phyloP scores from a whole-genome alignment of 2,329 filamentous ascomycete species.

The Claviceps pazoutovae region DNA sequence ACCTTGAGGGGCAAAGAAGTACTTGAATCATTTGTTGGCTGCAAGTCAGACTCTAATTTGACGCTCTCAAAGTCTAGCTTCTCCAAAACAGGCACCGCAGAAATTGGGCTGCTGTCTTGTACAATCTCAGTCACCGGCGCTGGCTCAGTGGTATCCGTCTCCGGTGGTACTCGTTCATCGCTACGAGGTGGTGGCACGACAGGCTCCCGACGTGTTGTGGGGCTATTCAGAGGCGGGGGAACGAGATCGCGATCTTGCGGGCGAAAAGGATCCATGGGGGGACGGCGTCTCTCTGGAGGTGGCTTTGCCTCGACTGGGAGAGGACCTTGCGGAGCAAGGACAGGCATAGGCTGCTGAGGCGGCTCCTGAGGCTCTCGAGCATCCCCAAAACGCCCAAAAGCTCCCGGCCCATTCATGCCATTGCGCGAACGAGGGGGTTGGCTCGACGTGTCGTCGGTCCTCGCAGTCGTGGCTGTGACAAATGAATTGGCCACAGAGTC shows the following conservation, averaged over 20 bases:
- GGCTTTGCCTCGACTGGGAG: slow-evolving; percentile 24
- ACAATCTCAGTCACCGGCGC: not conserved
- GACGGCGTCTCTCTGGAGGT: slow-evolving; percentile 49
- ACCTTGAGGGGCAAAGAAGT: slow-evolving; percentile 14
- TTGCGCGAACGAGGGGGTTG: slow-evolving; percentile 40
- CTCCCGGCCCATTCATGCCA: slow-evolving; percentile 27
- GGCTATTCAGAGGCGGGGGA: slow-evolving; percentile 43
- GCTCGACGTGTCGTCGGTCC: slow-evolving; percentile 38
- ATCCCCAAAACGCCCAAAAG: slow-evolving; percentile 23
- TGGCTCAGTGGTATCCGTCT: slow-evolving; percentile 24
- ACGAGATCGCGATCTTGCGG: slow-evolving; percentile 42
- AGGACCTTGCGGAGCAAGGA: not conserved
- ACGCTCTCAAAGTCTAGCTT: slow-evolving; percentile 4
- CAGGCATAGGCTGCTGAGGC: slow-evolving; percentile 6
- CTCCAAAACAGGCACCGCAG: slow-evolving; percentile 12
- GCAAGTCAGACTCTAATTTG: slow-evolving; percentile 3
- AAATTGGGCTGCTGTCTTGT: slow-evolving; percentile 14
- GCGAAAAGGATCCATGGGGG: slow-evolving; percentile 49
- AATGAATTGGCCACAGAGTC: slow-evolving; percentile 40
- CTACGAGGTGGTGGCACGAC: slow-evolving; percentile 36
- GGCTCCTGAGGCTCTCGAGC: slow-evolving; percentile 9
- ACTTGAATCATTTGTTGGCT: slow-evolving; percentile 9
- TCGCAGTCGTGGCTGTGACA: slow-evolving; percentile 14
- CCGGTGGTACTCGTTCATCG: slow-evolving; percentile 32
- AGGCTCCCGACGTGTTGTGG: slow-evolving; percentile 29